Conservation (phyloP, 164 flowering plant species). For the Kalanchoe fedtschenkoi region DNA sequence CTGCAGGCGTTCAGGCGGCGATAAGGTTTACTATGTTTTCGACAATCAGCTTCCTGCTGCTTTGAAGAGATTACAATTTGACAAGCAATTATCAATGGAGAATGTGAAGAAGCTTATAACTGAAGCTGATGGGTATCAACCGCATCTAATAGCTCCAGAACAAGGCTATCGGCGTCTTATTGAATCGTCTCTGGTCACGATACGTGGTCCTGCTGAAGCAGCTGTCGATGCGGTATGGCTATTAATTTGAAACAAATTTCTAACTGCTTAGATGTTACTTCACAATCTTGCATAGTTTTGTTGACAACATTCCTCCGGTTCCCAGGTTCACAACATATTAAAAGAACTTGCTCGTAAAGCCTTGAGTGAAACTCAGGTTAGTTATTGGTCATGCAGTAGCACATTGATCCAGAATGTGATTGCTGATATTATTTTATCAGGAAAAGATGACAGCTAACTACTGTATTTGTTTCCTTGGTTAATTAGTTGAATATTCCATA, state of each 20-base stretch:
- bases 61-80: constrained; percentile 68
- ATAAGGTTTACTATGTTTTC: constrained; percentile 62
- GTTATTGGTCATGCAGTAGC: too few species aligned
- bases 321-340: constrained; percentile 62
- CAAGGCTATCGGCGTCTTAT: constrained; percentile 93
- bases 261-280: not conserved
- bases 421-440: too few species aligned
- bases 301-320: constrained; percentile 6
- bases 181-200: constrained; percentile 61
- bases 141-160: constrained; percentile 79
- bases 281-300: not conserved
- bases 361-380: constrained; percentile 53
- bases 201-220: constrained; percentile 93
- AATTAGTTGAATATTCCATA: too few species aligned
- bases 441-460: too few species aligned
- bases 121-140: constrained; percentile 88
- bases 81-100: constrained; percentile 76
- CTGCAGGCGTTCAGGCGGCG: constrained; percentile 75
- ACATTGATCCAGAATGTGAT: too few species aligned
- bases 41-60: constrained; percentile 87
- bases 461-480: too few species aligned
- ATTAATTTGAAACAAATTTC: not conserved
- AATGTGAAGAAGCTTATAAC: constrained; percentile 63
- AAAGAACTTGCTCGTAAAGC: constrained; percentile 82
- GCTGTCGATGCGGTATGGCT: constrained; percentile 78